These are phyloP conservation scores for Thelonectria blattea DNA, from an alignment of 2,329 filamentous ascomycete species.

Conservation along the genomic window DNA sequence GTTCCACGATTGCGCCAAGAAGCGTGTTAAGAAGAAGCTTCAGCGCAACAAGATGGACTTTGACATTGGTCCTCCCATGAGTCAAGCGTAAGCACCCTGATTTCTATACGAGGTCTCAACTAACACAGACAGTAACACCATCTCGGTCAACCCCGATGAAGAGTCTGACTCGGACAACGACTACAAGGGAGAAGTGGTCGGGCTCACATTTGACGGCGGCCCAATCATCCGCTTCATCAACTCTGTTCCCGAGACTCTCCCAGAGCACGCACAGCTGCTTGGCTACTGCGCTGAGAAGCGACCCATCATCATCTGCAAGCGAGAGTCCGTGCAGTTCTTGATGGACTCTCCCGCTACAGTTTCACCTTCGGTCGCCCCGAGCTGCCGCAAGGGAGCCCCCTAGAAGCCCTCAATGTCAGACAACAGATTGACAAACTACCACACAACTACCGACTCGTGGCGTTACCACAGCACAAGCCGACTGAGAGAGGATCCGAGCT, in stretches of 20 bases:
- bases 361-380: too few species aligned
- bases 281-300: constrained; percentile 44
- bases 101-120: constrained; percentile 2
- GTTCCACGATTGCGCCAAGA: constrained; percentile 49
- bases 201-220: constrained; percentile 53
- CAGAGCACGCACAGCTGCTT: constrained; percentile 44
- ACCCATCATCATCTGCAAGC: constrained; percentile 49
- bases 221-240: constrained; percentile 53
- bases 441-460: too few species aligned
- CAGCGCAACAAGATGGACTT: constrained; percentile 32
- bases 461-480: too few species aligned
- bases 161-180: constrained; percentile 43
- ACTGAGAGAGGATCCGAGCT: too few species aligned
- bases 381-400: too few species aligned
- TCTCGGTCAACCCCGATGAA: constrained; percentile 43
- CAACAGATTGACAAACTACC: too few species aligned
- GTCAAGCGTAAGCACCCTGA: constrained; percentile 49
- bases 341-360: constrained; percentile 17
- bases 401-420: too few species aligned
- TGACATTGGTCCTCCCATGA: constrained; percentile 46
- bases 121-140: constrained; percentile 44
- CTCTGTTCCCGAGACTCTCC: constrained; percentile 40
- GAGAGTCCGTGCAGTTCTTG: constrained; percentile 43
- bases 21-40: constrained; percentile 44
- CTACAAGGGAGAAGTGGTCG: constrained; percentile 47